Base-by-base conservation (phyloP, 2,329 filamentous ascomycete genomes). In the Clonostachys chloroleuca region DNA sequence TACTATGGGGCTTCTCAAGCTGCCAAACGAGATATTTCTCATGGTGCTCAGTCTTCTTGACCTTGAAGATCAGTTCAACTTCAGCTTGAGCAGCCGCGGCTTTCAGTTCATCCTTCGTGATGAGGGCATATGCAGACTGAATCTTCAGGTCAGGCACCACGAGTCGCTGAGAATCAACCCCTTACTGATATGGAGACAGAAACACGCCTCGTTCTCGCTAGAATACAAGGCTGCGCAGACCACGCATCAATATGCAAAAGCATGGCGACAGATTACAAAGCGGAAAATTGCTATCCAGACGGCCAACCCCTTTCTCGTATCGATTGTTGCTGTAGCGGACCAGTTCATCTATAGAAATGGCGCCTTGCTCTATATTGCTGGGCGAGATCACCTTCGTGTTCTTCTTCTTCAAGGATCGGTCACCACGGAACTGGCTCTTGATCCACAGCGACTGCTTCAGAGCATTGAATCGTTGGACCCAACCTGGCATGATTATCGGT, bases 21-120 rank as follows among this genome's bases (percentile, higher is more conserved):
- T 88, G 12, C 84, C 85, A 0, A 83, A 79, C 57, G 86, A 89
- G 62, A 69, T 88, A n/a, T 64, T 86, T 30, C 77, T 78, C 44
- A 72, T 78, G 45, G 75, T 88, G 45, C 70, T 76, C 8, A 67
- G 68, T 7, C 64, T 71, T 47, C 69, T 89, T 35, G 69, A 76
- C 16, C 64, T 84, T 24, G 72, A 80, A 42, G 81, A 86, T 52
- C 70, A 81, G 37, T 73, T 82, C 49, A 70, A 77, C 51, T 64
- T 87, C 40, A 74, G 77, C 39, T 67, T 72, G 42, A 73, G 73
- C 40, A 80, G 78, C 51, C 70, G 63, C 6, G 67, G 72, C 17
- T 69, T 88, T 34, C 65, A 68, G 48, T 70, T 65, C 34, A 58
- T 83, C 10, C 58, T 84, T 40, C 59, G 67, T 9, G 77, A 82